phyloP scores from a whole-genome alignment of 164 flowering plant species.

The Sextonia rubra region DNA sequence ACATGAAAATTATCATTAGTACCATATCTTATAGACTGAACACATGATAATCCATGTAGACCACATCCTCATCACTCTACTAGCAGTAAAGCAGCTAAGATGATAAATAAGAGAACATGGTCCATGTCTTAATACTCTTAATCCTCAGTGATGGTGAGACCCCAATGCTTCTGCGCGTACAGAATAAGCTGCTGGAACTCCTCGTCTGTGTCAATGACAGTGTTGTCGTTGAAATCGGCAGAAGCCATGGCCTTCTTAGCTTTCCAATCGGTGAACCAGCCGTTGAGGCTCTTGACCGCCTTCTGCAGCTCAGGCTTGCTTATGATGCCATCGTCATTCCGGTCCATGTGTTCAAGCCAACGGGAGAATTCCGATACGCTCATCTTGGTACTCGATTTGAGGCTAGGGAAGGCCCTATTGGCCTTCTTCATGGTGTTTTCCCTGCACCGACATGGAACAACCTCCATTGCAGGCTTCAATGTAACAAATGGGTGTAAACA shows the following conservation, averaged over 20 bases:
- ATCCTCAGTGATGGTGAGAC: not conserved
- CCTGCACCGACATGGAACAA: no score
- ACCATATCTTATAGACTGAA: no score
- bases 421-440: no score
- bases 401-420: no score
- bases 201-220: not conserved
- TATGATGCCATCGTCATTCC: not conserved
- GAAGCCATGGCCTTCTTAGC: not conserved
- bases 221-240: not conserved
- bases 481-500: no score
- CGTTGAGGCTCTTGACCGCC: not conserved
- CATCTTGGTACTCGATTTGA: not conserved
- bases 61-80: no score
- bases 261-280: not conserved
- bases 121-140: not conserved
- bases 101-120: not conserved
- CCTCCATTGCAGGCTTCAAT: no score
- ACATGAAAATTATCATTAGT: no score
- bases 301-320: conserved; percentile 2
- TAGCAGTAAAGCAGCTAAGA: no score
- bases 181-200: not conserved
- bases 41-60: no score
- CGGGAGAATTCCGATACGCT: not conserved
- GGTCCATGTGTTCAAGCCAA: not conserved
- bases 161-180: conserved; percentile 1